Base-by-base conservation (phyloP, 306 rosid species). In the Sechiopsis laciniata region DNA sequence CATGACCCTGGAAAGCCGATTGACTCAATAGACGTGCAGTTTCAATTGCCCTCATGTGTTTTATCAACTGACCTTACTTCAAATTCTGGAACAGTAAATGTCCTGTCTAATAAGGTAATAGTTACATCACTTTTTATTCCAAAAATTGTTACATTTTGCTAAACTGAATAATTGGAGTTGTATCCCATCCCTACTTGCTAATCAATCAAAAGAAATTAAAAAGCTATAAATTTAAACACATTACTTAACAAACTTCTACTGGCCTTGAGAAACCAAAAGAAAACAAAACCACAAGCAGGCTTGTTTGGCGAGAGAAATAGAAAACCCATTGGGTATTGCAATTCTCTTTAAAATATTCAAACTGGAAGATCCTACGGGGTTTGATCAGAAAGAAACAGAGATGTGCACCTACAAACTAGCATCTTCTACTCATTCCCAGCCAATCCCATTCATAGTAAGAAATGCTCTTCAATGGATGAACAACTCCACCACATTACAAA, bases 1-100 rank as follows among this genome's bases (percentile, higher is more conserved):
- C 91, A 86, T 57, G 94, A 94, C 79, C 97, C 97, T 59, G 94
- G 98, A 83, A 94, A 90, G 87, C 72, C 85, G 10, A 87, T 94
- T 21, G 94, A 90, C 76, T 83, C 88, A 3, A 83, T 90, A 29
- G 84, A 81, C 19, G 83, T 94, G 61, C 83, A 90, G 74, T 94
- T 94, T 85, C 81, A 81, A 82, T 87, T 94, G 75, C 97, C 97
- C 64, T 77, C 97, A 21, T 85, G 97, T 60, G 64, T 94, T 75
- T 76, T 83, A 80, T 94, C 97, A 0, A 89, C 95, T 71, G 96
- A 90, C 75, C 83, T 90, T 67, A 81, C 86, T 63, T 84, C 98
- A 64, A 90, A 89, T 80, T 89, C 87, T 77, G 98, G 98, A 72
- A 86, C 94, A 57, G 97, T 90, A 3, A 86, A 87, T 78, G 85